A percentile compares a stretch with the other conserved stretches of the same genome.
phyloP scores from a whole-genome alignment of 768 basidiomycete genomes.

The Macrolepiota albuminosa region DNA sequence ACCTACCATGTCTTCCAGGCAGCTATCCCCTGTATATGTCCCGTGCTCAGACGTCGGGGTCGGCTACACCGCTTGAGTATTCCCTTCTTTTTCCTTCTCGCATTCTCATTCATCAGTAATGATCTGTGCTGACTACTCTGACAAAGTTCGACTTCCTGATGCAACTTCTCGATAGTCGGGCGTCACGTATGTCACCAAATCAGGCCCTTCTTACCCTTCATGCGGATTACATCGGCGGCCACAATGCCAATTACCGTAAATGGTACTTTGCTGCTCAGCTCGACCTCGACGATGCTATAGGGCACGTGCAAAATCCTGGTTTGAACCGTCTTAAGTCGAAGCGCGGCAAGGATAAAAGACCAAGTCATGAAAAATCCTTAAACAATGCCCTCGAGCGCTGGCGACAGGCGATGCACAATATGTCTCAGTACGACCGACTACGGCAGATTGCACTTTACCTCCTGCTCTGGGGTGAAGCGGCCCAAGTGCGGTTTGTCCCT shows the following conservation, averaged over 20 bases:
- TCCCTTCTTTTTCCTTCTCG: neutral
- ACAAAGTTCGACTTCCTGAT: conserved; percentile 92
- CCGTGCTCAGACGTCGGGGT: neutral
- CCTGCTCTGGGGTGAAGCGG: conserved; percentile 97
- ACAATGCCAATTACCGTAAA: conserved; percentile 98
- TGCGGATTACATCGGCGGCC: conserved; percentile 98
- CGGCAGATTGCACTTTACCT: conserved; percentile 94
- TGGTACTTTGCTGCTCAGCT: conserved; percentile 99
- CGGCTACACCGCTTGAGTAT: neutral
- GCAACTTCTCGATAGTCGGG: conserved; percentile 94
- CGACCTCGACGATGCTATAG: conserved; percentile 96
- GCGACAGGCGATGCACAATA: conserved; percentile 97
- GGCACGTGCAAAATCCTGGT: conserved; percentile 88
- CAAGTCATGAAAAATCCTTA: conserved; percentile 58
- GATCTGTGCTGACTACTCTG: conserved; percentile 1
- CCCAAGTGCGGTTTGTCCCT: conserved; percentile 93
- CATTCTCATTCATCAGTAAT: neutral
- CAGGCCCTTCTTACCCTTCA: conserved; percentile 94
- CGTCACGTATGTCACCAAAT: conserved; percentile 95
- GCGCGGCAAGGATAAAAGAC: conserved; percentile 43
- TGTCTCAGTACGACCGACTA: conserved; percentile 97
- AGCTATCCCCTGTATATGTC: neutral
- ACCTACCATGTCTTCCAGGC: neutral
- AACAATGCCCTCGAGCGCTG: conserved; percentile 86
- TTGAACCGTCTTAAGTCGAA: conserved; percentile 78